Evolutionary conservation across 345 rosid genomes (phyloP).

Genomic region (Eucalyptus sp.): DNA sequence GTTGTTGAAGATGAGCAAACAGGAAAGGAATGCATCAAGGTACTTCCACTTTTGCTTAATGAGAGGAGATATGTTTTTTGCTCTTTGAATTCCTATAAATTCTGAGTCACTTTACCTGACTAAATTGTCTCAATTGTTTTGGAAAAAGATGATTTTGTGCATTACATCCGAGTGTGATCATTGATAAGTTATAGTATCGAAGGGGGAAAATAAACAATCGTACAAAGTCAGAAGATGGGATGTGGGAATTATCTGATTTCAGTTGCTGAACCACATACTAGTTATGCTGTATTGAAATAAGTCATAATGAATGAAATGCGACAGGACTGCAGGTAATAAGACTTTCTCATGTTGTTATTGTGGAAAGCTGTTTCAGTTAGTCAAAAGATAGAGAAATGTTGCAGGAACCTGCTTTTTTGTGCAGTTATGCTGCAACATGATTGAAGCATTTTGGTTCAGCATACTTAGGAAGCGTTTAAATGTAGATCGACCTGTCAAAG

Average conservation of each 20-base stretch:
- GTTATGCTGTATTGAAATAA: background rate
- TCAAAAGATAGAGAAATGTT: background rate
- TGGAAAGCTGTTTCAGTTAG: background rate
- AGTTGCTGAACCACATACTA: background rate
- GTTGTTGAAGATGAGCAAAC: conserved; percentile 94
- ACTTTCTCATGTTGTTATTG: background rate
- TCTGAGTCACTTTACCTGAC: background rate
- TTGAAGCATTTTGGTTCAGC: background rate
- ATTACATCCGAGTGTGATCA: background rate
- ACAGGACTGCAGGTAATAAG: background rate
- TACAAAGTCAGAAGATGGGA: background rate
- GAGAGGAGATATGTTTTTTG: background rate
- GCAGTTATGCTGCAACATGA: background rate
- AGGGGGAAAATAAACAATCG: background rate
- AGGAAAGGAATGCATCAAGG: conserved; percentile 99
- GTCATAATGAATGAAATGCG: background rate
- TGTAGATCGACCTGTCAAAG: background rate
- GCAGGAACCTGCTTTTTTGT: background rate
- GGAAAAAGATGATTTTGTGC: background rate
- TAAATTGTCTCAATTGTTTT: background rate
- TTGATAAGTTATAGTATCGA: background rate
- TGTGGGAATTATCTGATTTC: background rate
- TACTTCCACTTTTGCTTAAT: conserved; percentile 5
- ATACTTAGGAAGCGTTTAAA: background rate
- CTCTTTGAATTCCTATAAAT: background rate